phyloP scores from a whole-genome alignment of 1,139 yeast genomes.

The Arxiozyma bovina region DNA sequence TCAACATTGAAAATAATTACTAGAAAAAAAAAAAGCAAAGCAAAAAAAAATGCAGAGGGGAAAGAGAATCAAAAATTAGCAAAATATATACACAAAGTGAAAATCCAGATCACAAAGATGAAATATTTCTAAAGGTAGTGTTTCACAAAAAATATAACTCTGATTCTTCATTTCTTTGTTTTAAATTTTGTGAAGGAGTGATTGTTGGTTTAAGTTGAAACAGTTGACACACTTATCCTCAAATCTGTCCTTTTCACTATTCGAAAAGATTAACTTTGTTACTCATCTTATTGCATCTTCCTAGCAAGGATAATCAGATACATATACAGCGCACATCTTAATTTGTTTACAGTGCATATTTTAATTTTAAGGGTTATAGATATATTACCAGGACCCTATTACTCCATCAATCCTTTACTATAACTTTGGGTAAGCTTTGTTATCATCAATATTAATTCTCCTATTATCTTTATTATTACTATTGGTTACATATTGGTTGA shows the following conservation, averaged over 20 bases:
- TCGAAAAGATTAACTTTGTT: background rate
- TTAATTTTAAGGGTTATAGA: background rate
- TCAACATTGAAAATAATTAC: background rate
- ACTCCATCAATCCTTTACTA: no score
- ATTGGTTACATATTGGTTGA: background rate
- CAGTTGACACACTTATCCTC: background rate
- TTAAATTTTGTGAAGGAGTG: background rate
- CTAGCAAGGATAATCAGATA: background rate
- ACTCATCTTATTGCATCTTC: no score
- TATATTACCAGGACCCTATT: background rate
- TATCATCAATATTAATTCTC: background rate
- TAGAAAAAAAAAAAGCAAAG: background rate
- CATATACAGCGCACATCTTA: background rate
- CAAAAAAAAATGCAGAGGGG: background rate
- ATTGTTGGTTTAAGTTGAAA: background rate
- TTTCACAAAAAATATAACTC: background rate
- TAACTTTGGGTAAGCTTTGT: background rate
- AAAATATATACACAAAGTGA: conserved; percentile 1
- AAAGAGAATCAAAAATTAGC: background rate
- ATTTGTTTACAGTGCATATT: no score
- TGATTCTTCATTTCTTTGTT: background rate
- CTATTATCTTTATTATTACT: no score
- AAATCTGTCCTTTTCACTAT: background rate
- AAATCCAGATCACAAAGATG: background rate
- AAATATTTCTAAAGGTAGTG: background rate